Evolutionary conservation across 1,284 basidiomycete genomes (phyloP).

Genomic region (Cryptococcus sp.): DNA sequence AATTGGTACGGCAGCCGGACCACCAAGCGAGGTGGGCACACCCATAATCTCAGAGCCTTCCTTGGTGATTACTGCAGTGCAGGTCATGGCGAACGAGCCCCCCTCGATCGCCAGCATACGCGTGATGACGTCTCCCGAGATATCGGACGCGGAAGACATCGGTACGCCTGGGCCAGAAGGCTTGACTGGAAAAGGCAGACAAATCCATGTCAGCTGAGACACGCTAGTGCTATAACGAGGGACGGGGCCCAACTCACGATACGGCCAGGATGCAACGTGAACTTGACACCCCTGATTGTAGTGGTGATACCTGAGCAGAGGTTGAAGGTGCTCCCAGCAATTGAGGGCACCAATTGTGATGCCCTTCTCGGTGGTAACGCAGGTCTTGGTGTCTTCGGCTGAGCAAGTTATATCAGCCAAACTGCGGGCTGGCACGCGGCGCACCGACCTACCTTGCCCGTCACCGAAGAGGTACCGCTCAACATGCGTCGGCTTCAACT

Average conservation of each 20-base stretch:
- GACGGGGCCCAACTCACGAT: constrained; percentile 5
- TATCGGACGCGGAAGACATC: constrained; percentile 11
- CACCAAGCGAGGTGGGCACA: constrained; percentile 6
- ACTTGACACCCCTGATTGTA: constrained; percentile 20
- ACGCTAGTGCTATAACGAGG: not conserved
- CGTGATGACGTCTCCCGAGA: constrained; percentile 17
- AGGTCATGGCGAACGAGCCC: constrained; percentile 15
- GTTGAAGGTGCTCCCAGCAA: constrained; percentile 21
- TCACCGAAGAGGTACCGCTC: constrained; percentile 20
- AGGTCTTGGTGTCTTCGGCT: constrained; percentile 15
- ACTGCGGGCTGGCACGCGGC: too few species aligned
- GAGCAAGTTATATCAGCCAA: not conserved
- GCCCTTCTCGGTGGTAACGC: constrained; percentile 14
- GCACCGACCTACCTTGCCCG: constrained; percentile 12
- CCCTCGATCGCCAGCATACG: constrained; percentile 17
- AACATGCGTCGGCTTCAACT: constrained; percentile 21
- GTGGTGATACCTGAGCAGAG: constrained; percentile 17
- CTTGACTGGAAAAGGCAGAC: not conserved
- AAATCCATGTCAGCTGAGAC: not conserved
- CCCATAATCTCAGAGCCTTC: constrained; percentile 16
- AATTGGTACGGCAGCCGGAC: constrained; percentile 11
- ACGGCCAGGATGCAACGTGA: constrained; percentile 21
- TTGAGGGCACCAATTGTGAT: constrained; percentile 15
- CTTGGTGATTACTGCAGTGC: constrained; percentile 15
- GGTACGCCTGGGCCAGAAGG: constrained; percentile 14